Percentiles rank a stretch among this genome's conserved stretches.
Conservation (phyloP, 1,284 basidiomycete species). For the Xerocomus minutiporus region DNA sequence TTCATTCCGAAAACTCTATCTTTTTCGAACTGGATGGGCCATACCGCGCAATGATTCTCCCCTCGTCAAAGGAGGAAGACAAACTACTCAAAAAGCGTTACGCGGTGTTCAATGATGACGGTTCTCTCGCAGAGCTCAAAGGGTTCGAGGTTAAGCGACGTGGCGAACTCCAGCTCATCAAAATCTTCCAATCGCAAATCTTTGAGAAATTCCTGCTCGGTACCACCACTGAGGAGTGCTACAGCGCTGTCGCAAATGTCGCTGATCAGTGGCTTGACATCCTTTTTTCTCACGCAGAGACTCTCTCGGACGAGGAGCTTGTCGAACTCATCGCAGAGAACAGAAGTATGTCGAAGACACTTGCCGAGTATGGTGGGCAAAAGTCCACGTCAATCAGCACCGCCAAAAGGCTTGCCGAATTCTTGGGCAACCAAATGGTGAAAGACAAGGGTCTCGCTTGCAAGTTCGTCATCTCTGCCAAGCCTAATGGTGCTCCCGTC, state of each 20-base stretch:
- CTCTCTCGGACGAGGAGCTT: slow-evolving; percentile 86
- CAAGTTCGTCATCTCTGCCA: slow-evolving; percentile 97
- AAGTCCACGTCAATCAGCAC: slow-evolving; percentile 99
- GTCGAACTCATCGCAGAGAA: slow-evolving; percentile 99
- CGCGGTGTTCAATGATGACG: slow-evolving; percentile 99
- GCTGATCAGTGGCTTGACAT: slow-evolving; percentile 99
- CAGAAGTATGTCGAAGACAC: slow-evolving; percentile 94
- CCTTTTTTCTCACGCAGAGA: slow-evolving; percentile 82
- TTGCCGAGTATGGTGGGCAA: slow-evolving; percentile 93
- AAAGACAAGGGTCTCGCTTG: slow-evolving; percentile 99
- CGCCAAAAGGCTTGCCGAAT: slow-evolving; percentile 92
- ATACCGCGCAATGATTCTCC: slow-evolving; percentile 98
- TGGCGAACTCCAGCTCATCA: slow-evolving; percentile 98
- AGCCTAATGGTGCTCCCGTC: slow-evolving; percentile 90
- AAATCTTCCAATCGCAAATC: slow-evolving; percentile 98
- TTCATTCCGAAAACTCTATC: slow-evolving; percentile 98
- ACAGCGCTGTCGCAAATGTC: slow-evolving; percentile 88
- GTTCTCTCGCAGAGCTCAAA: slow-evolving; percentile 94
- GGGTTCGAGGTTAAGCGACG: slow-evolving; percentile 99
- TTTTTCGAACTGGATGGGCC: slow-evolving; percentile 99
- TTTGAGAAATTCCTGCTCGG: slow-evolving; percentile 98
- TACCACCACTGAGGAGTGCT: slow-evolving; percentile 90
- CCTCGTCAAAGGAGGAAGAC: slow-evolving; percentile 99
- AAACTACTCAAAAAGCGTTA: slow-evolving; percentile 99
- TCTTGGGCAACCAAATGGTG: slow-evolving; percentile 97